Conservation (phyloP, 108 stramenopile genomes). For the Phaeodactylum tricornutum region DNA sequence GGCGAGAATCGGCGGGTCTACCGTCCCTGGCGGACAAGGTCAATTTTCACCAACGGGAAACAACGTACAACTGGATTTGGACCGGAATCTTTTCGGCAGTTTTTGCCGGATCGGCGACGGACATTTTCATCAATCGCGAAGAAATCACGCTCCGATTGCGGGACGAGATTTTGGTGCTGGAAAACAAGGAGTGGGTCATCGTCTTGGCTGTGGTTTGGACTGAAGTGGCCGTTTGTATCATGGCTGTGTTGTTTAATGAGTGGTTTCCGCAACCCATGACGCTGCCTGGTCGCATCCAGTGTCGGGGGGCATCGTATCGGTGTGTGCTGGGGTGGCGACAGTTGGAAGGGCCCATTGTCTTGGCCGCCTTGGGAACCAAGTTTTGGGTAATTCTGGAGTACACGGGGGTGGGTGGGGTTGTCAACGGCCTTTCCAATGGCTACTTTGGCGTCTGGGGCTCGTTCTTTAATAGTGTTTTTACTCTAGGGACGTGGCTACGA, state of each 20-base stretch:
- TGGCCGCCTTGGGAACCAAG: conserved; percentile 8
- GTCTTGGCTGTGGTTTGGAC: conserved; percentile 24
- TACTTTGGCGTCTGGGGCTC: conserved; percentile 43
- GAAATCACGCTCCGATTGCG: conserved; percentile 10
- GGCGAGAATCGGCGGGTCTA: conserved; percentile 29
- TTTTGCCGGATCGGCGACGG: conserved; percentile 23
- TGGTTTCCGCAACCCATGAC: background rate
- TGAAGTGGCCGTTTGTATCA: conserved; percentile 13
- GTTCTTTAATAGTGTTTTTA: conserved; percentile 30
- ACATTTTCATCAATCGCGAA: conserved; percentile 29
- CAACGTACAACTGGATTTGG: conserved; percentile 33
- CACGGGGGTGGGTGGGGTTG: conserved; percentile 34
- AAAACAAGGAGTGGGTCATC: conserved; percentile 17
- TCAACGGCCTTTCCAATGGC: conserved; percentile 30
- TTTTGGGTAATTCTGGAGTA: conserved; percentile 23
- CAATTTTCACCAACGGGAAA: conserved; percentile 11
- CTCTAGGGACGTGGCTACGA: conserved; percentile 40
- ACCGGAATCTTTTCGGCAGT: conserved; percentile 16
- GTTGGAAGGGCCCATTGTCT: conserved; percentile 21
- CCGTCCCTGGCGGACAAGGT: conserved; percentile 16
- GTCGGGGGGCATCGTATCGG: conserved; percentile 2
- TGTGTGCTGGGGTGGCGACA: conserved; percentile 26
- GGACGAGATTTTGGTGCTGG: conserved; percentile 8
- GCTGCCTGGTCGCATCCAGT: background rate
- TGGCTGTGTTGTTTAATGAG: conserved; percentile 24